These are phyloP conservation scores for Tetragonia tetragonoides DNA, from an alignment of 148 eudicot genomes.

Conservation along the genomic window DNA sequence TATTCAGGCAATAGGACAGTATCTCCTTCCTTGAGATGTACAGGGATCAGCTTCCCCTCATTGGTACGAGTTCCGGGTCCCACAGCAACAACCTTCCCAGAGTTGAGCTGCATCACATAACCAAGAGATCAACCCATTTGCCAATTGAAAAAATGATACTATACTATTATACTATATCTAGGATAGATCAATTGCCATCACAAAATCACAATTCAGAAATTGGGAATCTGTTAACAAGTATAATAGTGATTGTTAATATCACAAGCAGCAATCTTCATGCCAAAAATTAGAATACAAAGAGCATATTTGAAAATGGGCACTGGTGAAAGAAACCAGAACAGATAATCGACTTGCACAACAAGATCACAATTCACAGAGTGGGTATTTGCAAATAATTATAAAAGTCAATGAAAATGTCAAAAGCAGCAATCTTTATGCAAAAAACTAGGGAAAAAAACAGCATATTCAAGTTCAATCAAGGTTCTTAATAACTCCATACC, in stretches of 20 bases:
- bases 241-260: no score
- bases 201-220: not conserved
- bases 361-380: not conserved
- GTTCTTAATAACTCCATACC: not conserved
- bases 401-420: not conserved
- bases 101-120: conserved; percentile 47
- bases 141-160: no score
- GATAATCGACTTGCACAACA: not conserved
- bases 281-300: no score
- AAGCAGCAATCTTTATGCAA: conserved; percentile 3
- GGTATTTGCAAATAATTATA: not conserved
- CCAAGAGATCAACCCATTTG: not conserved
- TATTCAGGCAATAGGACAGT: conserved; percentile 76
- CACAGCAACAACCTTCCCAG: conserved; percentile 74
- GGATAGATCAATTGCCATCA: not conserved
- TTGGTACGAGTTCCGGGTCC: conserved; percentile 57
- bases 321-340: not conserved
- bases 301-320: not conserved
- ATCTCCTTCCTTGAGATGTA: conserved; percentile 71
- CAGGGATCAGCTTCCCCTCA: conserved; percentile 56
- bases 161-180: no score
- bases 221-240: not conserved
- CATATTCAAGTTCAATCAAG: not conserved
- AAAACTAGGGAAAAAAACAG: not conserved
- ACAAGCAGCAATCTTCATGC: no score